phyloP scores from a whole-genome alignment of 371 early-diverging fungal genomes.

The Mortierella sp. region DNA sequence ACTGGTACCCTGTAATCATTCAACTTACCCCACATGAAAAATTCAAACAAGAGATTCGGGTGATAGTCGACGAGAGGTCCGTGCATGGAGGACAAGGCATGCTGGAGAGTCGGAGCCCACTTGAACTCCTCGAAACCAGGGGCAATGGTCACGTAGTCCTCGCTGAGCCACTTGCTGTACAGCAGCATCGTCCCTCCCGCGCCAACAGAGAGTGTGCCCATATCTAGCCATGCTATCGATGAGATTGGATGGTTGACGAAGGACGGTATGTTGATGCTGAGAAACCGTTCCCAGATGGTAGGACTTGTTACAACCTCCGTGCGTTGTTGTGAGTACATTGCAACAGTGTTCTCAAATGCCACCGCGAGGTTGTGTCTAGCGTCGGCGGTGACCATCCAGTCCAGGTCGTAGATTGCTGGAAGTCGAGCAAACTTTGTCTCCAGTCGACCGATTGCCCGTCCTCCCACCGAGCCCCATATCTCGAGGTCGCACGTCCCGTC shows the following conservation, averaged over 20 bases:
- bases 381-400: constrained; percentile 81
- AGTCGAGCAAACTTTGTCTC: constrained; percentile 27
- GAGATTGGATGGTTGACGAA: constrained; percentile 59
- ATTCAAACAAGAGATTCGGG: constrained; percentile 79
- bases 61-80: constrained; percentile 83
- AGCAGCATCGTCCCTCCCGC: constrained; percentile 69
- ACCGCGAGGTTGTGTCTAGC: constrained; percentile 80
- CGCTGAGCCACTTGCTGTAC: constrained; percentile 78
- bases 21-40: constrained; percentile 80
- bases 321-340: constrained; percentile 47
- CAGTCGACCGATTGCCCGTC: constrained; percentile 38
- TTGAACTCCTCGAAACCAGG: constrained; percentile 55
- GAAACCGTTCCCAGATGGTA: constrained; percentile 43
- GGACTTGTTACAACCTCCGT: constrained; percentile 48
- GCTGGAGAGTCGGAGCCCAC: constrained; percentile 67
- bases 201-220: constrained; percentile 74
- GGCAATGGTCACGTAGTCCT: constrained; percentile 55
- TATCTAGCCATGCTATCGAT: constrained; percentile 74
- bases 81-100: constrained; percentile 66
- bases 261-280: constrained; percentile 31
- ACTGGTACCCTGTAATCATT: too few relatives aligned
- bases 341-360: constrained; percentile 56
- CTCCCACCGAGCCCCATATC: constrained; percentile 52
- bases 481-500: constrained; percentile 35
- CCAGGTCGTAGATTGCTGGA: constrained; percentile 65